Conservation (phyloP, 202 grass and related monocot genomes). For the Thinopyrum obtusiflorum region DNA sequence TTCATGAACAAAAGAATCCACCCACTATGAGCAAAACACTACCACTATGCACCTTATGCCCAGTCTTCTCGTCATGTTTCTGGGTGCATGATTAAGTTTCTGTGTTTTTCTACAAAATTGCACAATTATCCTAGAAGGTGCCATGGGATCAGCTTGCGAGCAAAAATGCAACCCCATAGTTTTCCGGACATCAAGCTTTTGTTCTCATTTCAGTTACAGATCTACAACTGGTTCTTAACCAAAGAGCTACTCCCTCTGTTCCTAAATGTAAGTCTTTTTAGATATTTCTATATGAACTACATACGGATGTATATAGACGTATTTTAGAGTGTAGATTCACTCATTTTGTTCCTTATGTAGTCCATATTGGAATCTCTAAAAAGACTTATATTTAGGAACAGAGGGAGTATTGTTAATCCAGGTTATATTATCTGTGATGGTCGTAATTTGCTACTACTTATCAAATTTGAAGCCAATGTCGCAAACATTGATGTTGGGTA, state of each 20-base stretch:
- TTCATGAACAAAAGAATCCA: neutral
- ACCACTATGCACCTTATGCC: neutral
- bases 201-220: neutral
- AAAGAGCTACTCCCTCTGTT: neutral
- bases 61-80: neutral
- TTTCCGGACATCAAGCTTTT: conserved; percentile 7
- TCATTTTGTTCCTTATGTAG: no score
- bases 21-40: neutral
- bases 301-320: no score
- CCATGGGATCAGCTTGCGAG: neutral
- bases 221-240: neutral
- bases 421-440: neutral
- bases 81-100: neutral
- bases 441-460: neutral
- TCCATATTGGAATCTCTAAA: no score
- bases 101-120: conserved; percentile 3
- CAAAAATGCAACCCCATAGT: neutral
- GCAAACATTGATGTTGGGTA: neutral
- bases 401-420: neutral
- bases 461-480: neutral
- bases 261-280: no score
- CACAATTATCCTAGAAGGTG: neutral
- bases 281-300: no score
- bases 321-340: no score
- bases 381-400: no score